Evolutionary conservation across 2,329 filamentous ascomycete genomes (phyloP), one percentile per base, ranked within the genome.

Genomic region (Sclerotinia subarctica): DNA sequence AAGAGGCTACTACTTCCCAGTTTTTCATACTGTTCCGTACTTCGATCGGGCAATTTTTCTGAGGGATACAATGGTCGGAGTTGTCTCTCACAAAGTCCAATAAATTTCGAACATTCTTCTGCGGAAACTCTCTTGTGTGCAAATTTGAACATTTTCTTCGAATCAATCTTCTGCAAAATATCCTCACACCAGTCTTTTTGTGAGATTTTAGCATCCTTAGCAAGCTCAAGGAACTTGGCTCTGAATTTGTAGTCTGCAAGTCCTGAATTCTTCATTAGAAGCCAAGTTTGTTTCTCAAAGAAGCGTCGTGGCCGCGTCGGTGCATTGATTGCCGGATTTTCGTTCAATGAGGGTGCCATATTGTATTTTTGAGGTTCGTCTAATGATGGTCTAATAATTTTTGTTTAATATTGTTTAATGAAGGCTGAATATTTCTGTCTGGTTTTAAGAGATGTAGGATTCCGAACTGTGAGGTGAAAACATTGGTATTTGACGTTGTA

Each of bases 381-480:
- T 5, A 2, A 10, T 54, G 52, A 32, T 26, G 5, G 2, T 4
- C 8, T 5, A 32, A 54, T 3, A 54, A 10, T 54, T 19, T n/a
- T 10, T n/a, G 2, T n/a, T 35, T 0, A 2, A 13, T 35, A 21
- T 2, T 21, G 2, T 11, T 2, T n/a, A 5, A 54, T n/a, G 19
- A 32, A 1, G 3, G 19, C 6, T 3, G 3, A 21, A 11, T 21
- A 21, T 54, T 8, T 54, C 21, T 35, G 6, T n/a, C 1, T 35
- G 53, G 15, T 35, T 1, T 5, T 35, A 0, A 7, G 13, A 1
- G 29, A 35, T 35, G 19, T 21, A 15, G 15, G 2, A 11, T 56
- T n/a, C 29, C 1, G 2, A 2, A 2, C 7, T 35, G 19, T 1
- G 1, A 21, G 7, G n/a, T 6, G 19, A 7, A 35, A 7, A 15